Conservation (phyloP, 768 basidiomycete species). For the Butyriboletus loyo region DNA sequence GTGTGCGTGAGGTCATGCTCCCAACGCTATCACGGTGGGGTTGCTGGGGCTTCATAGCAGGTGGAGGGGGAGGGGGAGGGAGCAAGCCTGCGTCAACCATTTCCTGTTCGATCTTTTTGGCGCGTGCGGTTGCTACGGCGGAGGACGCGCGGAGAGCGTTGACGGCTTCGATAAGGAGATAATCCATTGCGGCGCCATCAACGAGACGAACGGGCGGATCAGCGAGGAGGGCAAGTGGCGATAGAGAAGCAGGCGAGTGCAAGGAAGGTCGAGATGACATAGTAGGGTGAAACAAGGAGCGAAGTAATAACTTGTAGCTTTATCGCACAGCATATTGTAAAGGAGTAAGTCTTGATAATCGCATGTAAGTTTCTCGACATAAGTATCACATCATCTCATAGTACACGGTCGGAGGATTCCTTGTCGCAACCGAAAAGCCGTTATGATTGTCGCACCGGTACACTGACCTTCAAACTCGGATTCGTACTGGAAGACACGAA, state of each 20-base stretch:
- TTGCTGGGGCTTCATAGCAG: slow-evolving; percentile 35
- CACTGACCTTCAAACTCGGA: no score
- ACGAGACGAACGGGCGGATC: slow-evolving; percentile 62
- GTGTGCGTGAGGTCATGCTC: slow-evolving; percentile 24
- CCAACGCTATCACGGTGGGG: slow-evolving; percentile 34
- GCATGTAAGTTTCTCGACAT: no score
- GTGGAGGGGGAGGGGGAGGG: slow-evolving; percentile 45
- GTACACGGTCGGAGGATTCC: no score
- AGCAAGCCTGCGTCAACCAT: slow-evolving; percentile 79
- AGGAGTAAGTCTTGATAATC: no score
- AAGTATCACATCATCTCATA: no score
- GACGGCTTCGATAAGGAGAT: slow-evolving; percentile 81
- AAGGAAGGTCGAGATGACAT: slow-evolving; percentile 15
- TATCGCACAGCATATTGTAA: neutral
- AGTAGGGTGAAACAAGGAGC: neutral
- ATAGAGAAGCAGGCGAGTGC: slow-evolving; percentile 22
- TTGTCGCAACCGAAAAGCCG: no score
- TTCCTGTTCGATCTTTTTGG: slow-evolving; percentile 69
- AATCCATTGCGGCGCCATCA: slow-evolving; percentile 74
- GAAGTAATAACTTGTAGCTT: no score
- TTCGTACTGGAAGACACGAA: no score
- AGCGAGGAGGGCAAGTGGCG: slow-evolving; percentile 48
- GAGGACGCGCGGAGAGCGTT: slow-evolving; percentile 73
- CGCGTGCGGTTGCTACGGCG: slow-evolving; percentile 62
- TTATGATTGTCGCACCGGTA: no score